Conservation (phyloP, 2,329 filamentous ascomycete genomes). For the Aspergillus ochraceoroseus region DNA sequence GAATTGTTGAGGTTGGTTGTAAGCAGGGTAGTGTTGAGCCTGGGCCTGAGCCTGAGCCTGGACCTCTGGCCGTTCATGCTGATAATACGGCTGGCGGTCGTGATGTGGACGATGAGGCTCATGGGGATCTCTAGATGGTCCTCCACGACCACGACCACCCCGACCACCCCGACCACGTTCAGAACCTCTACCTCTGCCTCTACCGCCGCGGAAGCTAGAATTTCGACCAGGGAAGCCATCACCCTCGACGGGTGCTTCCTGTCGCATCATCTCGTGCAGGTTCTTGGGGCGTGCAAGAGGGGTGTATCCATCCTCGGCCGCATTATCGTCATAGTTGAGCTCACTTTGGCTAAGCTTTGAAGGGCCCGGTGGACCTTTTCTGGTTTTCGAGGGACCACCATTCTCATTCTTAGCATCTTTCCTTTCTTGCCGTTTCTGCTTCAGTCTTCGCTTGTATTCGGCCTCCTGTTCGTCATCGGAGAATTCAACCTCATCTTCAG, state of each 20-base stretch:
- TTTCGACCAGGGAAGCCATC: conserved; percentile 30
- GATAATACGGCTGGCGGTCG: conserved; percentile 28
- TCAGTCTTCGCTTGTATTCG: conserved; percentile 66
- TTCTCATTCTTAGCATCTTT: conserved; percentile 46
- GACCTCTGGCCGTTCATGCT: conserved; percentile 17
- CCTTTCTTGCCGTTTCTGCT: conserved; percentile 60
- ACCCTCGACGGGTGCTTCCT: conserved; percentile 37
- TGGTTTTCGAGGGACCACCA: conserved; percentile 37
- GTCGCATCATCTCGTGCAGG: conserved; percentile 51
- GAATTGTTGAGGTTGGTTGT: conserved; percentile 29
- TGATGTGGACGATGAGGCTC: conserved; percentile 25
- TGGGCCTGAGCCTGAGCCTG: conserved; percentile 27
- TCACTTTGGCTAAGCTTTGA: conserved; percentile 42
- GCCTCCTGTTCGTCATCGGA: conserved; percentile 94
- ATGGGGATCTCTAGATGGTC: conserved; percentile 29
- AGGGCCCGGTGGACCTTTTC: conserved; percentile 34
- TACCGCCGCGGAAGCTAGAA: conserved; percentile 42
- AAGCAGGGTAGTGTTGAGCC: conserved; percentile 23
- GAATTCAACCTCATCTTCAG: conserved; percentile 83
- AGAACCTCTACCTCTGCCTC: conserved; percentile 46
- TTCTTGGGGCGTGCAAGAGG: conserved; percentile 64
- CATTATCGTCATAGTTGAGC: conserved; percentile 64
- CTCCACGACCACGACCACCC: conserved; percentile 35
- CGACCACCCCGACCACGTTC: conserved; percentile 39
- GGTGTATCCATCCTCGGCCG: conserved; percentile 55